A percentile compares a stretch with the other conserved stretches of the same genome.
Conservation (phyloP, 176 grass and related monocot genomes). For the Aegilops tauschii region DNA sequence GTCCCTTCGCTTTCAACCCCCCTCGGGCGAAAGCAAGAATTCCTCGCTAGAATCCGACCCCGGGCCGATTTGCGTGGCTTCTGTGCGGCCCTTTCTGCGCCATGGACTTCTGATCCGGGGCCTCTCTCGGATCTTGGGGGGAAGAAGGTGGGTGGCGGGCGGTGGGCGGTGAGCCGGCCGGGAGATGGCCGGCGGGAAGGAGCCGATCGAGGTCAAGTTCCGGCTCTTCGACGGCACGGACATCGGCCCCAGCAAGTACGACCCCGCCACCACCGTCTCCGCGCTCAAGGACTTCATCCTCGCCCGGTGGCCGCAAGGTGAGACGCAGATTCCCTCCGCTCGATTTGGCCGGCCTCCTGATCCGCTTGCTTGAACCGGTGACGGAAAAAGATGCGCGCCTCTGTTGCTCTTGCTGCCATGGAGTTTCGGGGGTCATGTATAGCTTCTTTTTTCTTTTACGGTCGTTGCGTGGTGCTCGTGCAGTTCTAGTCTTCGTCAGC, state of each 20-base stretch:
- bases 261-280: conserved; percentile 68
- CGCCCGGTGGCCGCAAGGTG: conserved; percentile 92
- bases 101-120: conserved; percentile 44
- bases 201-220: conserved; percentile 82
- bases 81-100: neutral
- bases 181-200: conserved; percentile 53
- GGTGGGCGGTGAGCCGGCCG: conserved; percentile 33
- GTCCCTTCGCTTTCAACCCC: conserved; percentile 44
- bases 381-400: neutral
- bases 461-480: neutral
- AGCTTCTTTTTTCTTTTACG: neutral
- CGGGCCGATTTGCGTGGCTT: conserved; percentile 25
- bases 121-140: conserved; percentile 30
- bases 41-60: conserved; percentile 37
- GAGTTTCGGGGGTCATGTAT: conserved; percentile 15
- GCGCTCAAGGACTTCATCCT: conserved; percentile 88
- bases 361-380: conserved; percentile 20
- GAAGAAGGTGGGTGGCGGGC: conserved; percentile 18
- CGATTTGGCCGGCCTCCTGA: conserved; percentile 21
- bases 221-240: conserved; percentile 82
- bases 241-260: conserved; percentile 86
- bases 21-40: conserved; percentile 51
- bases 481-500: neutral
- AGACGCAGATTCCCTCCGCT: conserved; percentile 7
- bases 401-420: conserved; percentile 11